These are phyloP conservation scores for Artemisia tridentata DNA, from an alignment of 129 eudicot genomes.

Conservation along the genomic window DNA sequence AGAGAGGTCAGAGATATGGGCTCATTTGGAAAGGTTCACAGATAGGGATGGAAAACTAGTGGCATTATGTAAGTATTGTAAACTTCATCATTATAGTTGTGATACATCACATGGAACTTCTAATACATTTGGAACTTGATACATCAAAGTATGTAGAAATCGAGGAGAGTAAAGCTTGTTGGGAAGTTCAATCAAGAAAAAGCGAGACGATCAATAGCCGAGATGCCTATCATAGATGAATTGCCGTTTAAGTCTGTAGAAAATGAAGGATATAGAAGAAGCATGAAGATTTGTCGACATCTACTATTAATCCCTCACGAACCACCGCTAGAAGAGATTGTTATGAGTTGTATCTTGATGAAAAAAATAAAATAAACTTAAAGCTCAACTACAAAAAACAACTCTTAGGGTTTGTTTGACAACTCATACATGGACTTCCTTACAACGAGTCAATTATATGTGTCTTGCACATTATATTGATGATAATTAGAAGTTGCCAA, in stretches of 20 bases:
- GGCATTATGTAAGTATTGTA: too few species aligned
- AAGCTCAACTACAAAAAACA: not conserved
- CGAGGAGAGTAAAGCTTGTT: not conserved
- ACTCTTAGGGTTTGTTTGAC: slow-evolving; percentile 6
- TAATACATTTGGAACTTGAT: not conserved
- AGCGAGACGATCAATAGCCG: not conserved
- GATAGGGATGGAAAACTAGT: not conserved
- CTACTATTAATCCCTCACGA: not conserved
- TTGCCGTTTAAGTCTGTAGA: not conserved
- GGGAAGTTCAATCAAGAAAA: not conserved
- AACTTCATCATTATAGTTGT: not conserved
- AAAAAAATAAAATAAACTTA: not conserved
- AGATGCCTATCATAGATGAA: not conserved
- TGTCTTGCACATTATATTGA: slow-evolving; percentile 23
- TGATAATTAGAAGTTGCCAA: slow-evolving; percentile 27
- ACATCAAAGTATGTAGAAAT: not conserved
- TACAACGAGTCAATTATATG: not conserved
- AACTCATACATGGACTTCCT: not conserved
- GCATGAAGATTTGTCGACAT: not conserved
- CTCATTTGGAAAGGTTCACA: not conserved
- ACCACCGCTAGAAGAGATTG: not conserved
- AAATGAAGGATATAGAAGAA: slow-evolving; percentile 10
- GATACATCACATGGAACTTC: not conserved
- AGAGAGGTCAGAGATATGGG: not conserved
- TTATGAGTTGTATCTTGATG: slow-evolving; percentile 5